These are phyloP conservation scores for Penicillium paneum DNA, from an alignment of 2,329 filamentous ascomycete genomes.

Conservation along the genomic window DNA sequence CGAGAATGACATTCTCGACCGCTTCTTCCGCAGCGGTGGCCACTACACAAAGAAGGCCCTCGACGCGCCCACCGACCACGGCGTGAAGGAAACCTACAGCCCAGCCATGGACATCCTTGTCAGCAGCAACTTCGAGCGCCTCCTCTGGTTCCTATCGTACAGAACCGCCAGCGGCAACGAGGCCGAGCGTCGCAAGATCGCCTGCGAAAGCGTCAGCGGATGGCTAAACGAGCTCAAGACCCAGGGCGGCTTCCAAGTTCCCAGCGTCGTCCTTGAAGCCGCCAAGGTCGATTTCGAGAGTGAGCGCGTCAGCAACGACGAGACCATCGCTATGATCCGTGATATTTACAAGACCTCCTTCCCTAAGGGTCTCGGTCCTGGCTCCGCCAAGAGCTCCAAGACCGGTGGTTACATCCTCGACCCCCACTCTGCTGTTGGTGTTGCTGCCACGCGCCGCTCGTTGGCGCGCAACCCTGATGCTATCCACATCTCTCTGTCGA, in stretches of 20 bases:
- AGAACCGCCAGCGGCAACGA: conserved; percentile 54
- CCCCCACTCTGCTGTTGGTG: conserved; percentile 85
- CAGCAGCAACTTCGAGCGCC: conserved; percentile 91
- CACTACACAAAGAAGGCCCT: conserved; percentile 81
- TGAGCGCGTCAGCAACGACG: conserved; percentile 62
- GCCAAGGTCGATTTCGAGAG: conserved; percentile 76
- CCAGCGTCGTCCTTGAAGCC: conserved; percentile 65
- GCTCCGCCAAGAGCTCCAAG: conserved; percentile 36
- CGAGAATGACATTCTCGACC: conserved; percentile 93
- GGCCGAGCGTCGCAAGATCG: conserved; percentile 48
- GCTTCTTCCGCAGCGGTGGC: conserved; percentile 83
- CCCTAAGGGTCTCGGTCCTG: conserved; percentile 41
- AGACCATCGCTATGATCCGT: conserved; percentile 67
- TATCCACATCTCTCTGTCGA: conserved; percentile 79
- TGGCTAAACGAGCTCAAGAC: conserved; percentile 82
- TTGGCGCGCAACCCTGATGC: conserved; percentile 52
- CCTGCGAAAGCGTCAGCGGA: conserved; percentile 68
- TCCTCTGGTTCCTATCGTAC: conserved; percentile 86
- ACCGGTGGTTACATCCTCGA: conserved; percentile 76
- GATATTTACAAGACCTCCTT: conserved; percentile 56
- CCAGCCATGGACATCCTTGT: conserved; percentile 98
- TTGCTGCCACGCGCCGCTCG: conserved; percentile 71
- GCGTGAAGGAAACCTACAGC: conserved; percentile 74
- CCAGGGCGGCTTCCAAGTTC: conserved; percentile 78
- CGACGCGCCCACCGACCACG: neutral